Evolutionary conservation across 768 basidiomycete genomes (phyloP), one percentile per base, ranked within the genome.

Genomic region (Tulasnella sp.): DNA sequence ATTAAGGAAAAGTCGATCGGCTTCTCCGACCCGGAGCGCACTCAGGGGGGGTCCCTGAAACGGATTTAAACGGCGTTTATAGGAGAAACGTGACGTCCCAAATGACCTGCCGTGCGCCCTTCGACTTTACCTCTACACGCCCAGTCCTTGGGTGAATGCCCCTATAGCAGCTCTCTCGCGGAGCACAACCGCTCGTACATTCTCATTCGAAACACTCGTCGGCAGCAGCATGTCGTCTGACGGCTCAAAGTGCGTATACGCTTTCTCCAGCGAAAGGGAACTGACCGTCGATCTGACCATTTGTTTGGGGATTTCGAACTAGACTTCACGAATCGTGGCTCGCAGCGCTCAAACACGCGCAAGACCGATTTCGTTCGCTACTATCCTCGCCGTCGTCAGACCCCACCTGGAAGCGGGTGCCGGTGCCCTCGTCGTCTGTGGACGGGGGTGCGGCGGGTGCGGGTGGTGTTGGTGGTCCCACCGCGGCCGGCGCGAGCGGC

Each of bases 301-400:
- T 29, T 47, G 16, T 34, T 42, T 40, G 32, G 22, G 32, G n/a
- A 59, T 69, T 69, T 44, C 29, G 34, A 47, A 44, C 34, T 62
- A 94, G 94, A 75, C 84, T 95, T 75, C 89, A 89, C 76, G 87
- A 92, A 79, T 87, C 90, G 47, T 95, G 94, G 93, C 87, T 88
- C 75, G 81, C 84, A 73, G 88, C 94, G 17, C 83, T 96, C 72
- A 85, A 83, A 76, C 84, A 86, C 73, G 92, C 94, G 67, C 90
- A 94, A 76, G 80, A 85, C 63, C 87, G 88, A 77, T 94, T 95
- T 81, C 85, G 90, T 74, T 87, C 89, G 72, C 84, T 95, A 11
- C 84, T 96, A 65, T 85, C 88, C 6, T 90, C 91, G 5, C 81
- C 89, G 63, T 81, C 86, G 14, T 86, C 89, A 1, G 79, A 82